These are phyloP conservation scores for Pyrenochaeta sp. DNA, from an alignment of 2,329 filamentous ascomycete genomes.

Conservation along the genomic window DNA sequence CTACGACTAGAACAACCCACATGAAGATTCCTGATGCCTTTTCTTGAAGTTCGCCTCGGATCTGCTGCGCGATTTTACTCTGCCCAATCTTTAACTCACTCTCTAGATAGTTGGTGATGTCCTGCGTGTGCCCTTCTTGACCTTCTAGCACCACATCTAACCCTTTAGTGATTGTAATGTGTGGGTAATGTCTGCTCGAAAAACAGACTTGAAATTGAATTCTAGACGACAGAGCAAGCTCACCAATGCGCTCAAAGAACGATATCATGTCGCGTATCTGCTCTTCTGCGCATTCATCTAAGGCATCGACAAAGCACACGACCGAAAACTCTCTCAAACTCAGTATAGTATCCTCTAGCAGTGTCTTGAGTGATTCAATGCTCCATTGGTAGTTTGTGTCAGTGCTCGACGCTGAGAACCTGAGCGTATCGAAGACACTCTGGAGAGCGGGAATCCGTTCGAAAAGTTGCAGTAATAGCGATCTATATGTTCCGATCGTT, in stretches of 20 bases:
- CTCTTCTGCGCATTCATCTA: conserved; percentile 59
- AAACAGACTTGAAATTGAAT: conserved; percentile 8
- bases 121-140: conserved; percentile 45
- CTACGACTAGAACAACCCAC: conserved; percentile 42
- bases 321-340: conserved; percentile 14
- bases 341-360: conserved; percentile 14
- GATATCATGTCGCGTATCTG: conserved; percentile 55
- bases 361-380: conserved; percentile 10
- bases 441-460: conserved; percentile 10
- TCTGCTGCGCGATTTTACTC: conserved; percentile 13
- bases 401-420: conserved; percentile 3
- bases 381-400: conserved; percentile 16
- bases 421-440: conserved; percentile 1
- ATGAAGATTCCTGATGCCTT: conserved; percentile 56
- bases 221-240: conserved; percentile 18
- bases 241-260: conserved; percentile 53
- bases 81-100: conserved; percentile 29
- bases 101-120: conserved; percentile 41
- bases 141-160: conserved; percentile 45
- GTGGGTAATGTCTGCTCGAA: conserved; percentile 55
- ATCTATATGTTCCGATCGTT: conserved; percentile 29
- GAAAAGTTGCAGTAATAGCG: conserved; percentile 31
- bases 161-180: conserved; percentile 46
- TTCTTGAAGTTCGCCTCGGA: conserved; percentile 42
- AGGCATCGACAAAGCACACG: conserved; percentile 50